phyloP scores from a whole-genome alignment of 139 green algal species.

The Gonium pectorale region DNA sequence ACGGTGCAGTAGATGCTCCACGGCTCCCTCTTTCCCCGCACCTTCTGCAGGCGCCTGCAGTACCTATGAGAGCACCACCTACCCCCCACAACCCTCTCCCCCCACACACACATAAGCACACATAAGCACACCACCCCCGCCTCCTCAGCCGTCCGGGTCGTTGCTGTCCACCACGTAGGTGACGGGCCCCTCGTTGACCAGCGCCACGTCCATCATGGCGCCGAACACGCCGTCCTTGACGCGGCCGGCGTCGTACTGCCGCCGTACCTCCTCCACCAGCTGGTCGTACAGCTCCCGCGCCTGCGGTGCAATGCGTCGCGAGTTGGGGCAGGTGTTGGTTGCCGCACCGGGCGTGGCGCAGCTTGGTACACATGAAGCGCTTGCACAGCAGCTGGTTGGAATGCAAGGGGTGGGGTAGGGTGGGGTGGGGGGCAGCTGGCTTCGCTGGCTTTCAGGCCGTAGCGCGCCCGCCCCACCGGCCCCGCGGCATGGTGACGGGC shows the following conservation, averaged over 20 bases:
- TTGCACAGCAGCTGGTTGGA: too few species aligned
- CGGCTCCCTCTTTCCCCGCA: too few species aligned
- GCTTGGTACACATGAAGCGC: too few species aligned
- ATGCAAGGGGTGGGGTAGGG: background rate
- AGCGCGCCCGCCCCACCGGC: background rate
- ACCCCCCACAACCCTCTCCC: too few species aligned
- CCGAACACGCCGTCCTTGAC: slow-evolving; percentile 64
- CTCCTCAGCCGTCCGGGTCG: slow-evolving; percentile 3
- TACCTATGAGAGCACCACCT: too few species aligned
- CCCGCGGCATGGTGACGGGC: background rate
- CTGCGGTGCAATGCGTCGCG: background rate
- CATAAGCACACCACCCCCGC: too few species aligned
- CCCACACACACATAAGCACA: too few species aligned
- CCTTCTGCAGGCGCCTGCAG: too few species aligned
- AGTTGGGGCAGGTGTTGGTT: background rate
- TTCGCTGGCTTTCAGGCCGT: background rate
- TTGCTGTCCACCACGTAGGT: slow-evolving; percentile 49
- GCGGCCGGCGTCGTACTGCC: slow-evolving; percentile 40
- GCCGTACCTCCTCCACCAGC: slow-evolving; percentile 44
- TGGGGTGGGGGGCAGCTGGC: background rate
- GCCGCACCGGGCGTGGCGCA: background rate
- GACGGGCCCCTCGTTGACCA: slow-evolving; percentile 61
- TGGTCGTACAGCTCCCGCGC: slow-evolving; percentile 45
- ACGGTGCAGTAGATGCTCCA: too few species aligned
- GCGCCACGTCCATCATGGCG: slow-evolving; percentile 59